Base-by-base conservation (phyloP, 139 green algal genomes). In the Diplosphaera chodatii region DNA sequence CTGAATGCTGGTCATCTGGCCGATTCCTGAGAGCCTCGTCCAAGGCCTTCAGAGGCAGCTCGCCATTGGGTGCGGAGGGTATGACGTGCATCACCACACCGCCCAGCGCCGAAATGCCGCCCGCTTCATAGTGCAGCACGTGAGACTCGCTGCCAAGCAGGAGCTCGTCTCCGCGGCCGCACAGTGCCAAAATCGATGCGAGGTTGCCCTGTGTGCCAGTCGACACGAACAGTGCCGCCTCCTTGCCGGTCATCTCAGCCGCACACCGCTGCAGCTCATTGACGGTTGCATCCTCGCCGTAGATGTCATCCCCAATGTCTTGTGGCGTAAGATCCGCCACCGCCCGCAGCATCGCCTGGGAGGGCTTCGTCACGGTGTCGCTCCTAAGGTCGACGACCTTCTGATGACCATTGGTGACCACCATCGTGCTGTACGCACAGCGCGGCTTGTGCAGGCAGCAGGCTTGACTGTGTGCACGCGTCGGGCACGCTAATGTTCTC, bases 121-220 rank as follows among this genome's bases (percentile, higher is more conserved):
- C 81, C 0, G 74, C 84, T 69, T 89, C 84, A 74, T 87, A 89
- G 13, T 76, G 29, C 41, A 77, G 84, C n/a, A 87, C 82, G 72
- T 89, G 84, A 3, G 73, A 67, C 22, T 77, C 76, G 67, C 85
- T 76, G 18, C 81, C 82, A 3, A 83, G 80, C 28, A 89, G 56
- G 3, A 85, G 72, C 65, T 87, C 77, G 63, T 84, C 78, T 2
- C 73, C 71, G 40, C 20, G 28, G 25, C 55, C 29, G 4, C 75
- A 80, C 23, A 75, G 75, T 27, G 79, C 64, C 59, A 86, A 72
- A 55, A 92, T 76, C 30, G 83, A 82, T 40, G 86, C 86, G 29
- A 93, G 70, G 76, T 96, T 96, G 40, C 80, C 88, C 88, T 91
- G 91, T 29, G 87, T 96, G 5, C 90, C 90, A 0, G 75, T 81